These are phyloP conservation scores for Artemisia argyi DNA, from an alignment of 129 eudicot genomes.

Conservation along the genomic window DNA sequence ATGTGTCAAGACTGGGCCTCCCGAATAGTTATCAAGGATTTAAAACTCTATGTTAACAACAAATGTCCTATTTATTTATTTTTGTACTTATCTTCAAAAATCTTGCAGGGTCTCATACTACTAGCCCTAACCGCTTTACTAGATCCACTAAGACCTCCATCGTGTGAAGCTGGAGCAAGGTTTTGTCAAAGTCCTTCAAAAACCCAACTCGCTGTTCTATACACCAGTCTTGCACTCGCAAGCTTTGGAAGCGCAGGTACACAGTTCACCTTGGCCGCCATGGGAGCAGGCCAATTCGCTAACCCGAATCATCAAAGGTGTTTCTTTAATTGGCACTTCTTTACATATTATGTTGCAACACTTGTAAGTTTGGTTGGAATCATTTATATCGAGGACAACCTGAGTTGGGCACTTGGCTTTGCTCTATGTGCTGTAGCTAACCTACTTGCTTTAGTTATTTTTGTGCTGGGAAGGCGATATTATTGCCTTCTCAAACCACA, in stretches of 20 bases:
- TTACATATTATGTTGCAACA: background rate
- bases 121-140: background rate
- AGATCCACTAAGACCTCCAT: background rate
- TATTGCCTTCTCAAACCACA: background rate
- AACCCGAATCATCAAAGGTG: background rate
- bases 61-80: too few species aligned
- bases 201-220: background rate
- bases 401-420: conserved; percentile 8
- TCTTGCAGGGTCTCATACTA: background rate
- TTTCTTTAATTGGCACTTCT: conserved; percentile 1
- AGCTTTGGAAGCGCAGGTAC: background rate
- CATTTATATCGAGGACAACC: background rate
- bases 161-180: background rate
- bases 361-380: background rate
- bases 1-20: background rate
- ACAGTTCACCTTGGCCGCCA: background rate
- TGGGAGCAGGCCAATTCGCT: conserved; percentile 3
- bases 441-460: background rate
- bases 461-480: background rate
- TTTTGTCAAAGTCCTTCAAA: background rate
- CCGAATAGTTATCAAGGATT: too few species aligned
- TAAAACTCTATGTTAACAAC: too few species aligned
- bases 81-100: too few species aligned
- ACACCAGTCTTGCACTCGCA: background rate
- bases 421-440: background rate